Conservation (phyloP, 2,329 filamentous ascomycete genomes). For the Aspergillus ibericus region DNA sequence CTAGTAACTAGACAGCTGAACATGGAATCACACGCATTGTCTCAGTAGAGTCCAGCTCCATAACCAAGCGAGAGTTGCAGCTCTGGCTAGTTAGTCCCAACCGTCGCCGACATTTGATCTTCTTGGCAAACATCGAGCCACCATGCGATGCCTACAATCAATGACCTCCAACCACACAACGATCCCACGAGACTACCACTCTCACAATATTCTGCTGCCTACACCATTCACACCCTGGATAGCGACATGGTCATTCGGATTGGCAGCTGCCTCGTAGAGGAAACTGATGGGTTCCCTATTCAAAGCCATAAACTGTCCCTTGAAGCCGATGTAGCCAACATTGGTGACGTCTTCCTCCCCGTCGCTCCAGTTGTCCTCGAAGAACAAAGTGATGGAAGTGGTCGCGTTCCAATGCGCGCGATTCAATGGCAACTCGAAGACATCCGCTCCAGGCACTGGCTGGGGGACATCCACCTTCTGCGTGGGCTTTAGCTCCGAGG, state of each 20-base stretch:
- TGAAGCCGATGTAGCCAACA: slow-evolving; percentile 84
- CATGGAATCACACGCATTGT: slow-evolving; percentile 3
- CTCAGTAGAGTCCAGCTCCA: slow-evolving; percentile 10
- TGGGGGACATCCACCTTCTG: slow-evolving; percentile 77
- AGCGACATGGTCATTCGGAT: slow-evolving; percentile 76
- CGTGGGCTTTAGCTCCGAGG: slow-evolving; percentile 67
- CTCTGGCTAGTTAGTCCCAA: not conserved
- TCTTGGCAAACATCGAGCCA: not conserved
- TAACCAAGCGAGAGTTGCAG: not conserved
- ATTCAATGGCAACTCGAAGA: slow-evolving; percentile 86
- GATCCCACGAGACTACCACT: slow-evolving; percentile 27
- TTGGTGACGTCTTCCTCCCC: slow-evolving; percentile 78
- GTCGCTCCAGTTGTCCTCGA: slow-evolving; percentile 84
- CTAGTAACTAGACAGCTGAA: slow-evolving; percentile 15
- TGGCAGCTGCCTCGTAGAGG: slow-evolving; percentile 89
- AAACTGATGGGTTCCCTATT: slow-evolving; percentile 82
- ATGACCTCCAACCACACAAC: not conserved
- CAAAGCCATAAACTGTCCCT: slow-evolving; percentile 87
- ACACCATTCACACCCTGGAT: slow-evolving; percentile 46
- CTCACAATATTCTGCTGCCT: slow-evolving; percentile 42
- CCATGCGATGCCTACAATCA: not conserved
- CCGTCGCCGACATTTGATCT: not conserved
- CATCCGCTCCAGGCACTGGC: slow-evolving; percentile 58
- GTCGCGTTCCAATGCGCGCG: slow-evolving; percentile 86
- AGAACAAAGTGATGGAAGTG: slow-evolving; percentile 79